Conservation (phyloP, 192 early-diverging fungal genomes). For the Mortierella claussenii region DNA sequence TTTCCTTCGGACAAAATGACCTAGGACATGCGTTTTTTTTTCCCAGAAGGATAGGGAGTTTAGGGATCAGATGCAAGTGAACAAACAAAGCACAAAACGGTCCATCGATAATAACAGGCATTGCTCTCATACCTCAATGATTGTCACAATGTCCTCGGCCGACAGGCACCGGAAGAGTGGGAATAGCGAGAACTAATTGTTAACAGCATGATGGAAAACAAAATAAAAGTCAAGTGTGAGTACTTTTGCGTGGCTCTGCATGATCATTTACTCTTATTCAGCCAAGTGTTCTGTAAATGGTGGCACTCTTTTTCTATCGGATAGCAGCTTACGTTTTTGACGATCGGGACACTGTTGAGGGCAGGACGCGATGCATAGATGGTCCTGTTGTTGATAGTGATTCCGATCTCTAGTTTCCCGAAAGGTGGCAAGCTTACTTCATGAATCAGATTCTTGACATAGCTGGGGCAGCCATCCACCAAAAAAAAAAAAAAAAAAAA, state of each 20-base stretch:
- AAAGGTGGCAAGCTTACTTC: slow-evolving; percentile 84
- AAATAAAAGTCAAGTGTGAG: no score
- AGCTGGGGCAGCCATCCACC: slow-evolving; percentile 38
- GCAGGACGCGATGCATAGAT: slow-evolving; percentile 79
- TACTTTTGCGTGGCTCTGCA: no score
- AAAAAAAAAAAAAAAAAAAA: neutral
- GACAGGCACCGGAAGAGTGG: slow-evolving; percentile 78
- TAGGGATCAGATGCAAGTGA: no score
- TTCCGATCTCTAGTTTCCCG: slow-evolving; percentile 78
- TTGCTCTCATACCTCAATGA: slow-evolving; percentile 72
- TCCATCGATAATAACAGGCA: neutral
- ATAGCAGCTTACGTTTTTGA: slow-evolving; percentile 87
- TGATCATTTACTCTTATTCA: no score
- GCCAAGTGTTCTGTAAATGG: no score
- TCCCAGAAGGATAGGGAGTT: no score
- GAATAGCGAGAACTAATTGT: slow-evolving; percentile 75
- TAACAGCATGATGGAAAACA: no score
- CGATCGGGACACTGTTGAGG: slow-evolving; percentile 74
- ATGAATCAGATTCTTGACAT: slow-evolving; percentile 73
- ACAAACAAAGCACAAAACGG: neutral
- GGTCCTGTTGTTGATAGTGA: slow-evolving; percentile 68
- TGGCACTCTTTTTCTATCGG: no score
- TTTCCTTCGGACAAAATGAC: slow-evolving; percentile 73
- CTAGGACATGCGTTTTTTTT: no score
- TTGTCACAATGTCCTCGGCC: slow-evolving; percentile 66